Percentiles rank a stretch among this genome's conserved stretches.
phyloP scores from a whole-genome alignment of 306 rosid species.

The Pyrus bretschneideri region DNA sequence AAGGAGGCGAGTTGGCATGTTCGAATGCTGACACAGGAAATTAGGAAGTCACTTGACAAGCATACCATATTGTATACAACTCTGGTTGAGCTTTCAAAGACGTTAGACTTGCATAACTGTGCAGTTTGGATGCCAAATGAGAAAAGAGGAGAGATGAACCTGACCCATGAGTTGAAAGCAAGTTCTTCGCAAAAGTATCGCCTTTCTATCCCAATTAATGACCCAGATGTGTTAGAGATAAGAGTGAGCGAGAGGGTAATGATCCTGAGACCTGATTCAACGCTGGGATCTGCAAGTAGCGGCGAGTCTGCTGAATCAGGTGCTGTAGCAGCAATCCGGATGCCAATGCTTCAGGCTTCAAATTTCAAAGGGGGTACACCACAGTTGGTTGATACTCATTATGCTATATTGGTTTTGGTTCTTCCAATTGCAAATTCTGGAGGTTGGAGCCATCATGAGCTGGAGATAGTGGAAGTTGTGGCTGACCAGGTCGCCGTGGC shows the following conservation, averaged over 20 bases:
- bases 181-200: constrained; percentile 17
- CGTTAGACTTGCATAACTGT: constrained; percentile 59
- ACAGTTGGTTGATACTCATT: constrained; percentile 52
- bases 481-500: constrained; percentile 94
- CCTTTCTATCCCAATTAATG: constrained; percentile 45
- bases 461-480: constrained; percentile 75
- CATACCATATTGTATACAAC: constrained; percentile 72
- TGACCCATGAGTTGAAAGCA: constrained; percentile 59
- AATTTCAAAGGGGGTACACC: constrained; percentile 87
- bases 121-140: constrained; percentile 84
- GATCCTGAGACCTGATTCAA: constrained; percentile 58
- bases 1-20: constrained; percentile 82
- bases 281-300: constrained; percentile 52
- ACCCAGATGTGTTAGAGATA: constrained; percentile 51
- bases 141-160: constrained; percentile 44
- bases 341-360: constrained; percentile 72
- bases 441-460: constrained; percentile 50
- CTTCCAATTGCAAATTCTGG: constrained; percentile 41
- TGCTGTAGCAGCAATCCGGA: constrained; percentile 64
- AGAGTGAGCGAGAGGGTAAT: constrained; percentile 45
- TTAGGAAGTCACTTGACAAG: constrained; percentile 66
- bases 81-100: constrained; percentile 76
- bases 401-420: constrained; percentile 68
- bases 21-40: constrained; percentile 72
- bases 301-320: constrained; percentile 45